Conservation (phyloP, 768 basidiomycete genomes). For the Leccinum incarnatum region DNA sequence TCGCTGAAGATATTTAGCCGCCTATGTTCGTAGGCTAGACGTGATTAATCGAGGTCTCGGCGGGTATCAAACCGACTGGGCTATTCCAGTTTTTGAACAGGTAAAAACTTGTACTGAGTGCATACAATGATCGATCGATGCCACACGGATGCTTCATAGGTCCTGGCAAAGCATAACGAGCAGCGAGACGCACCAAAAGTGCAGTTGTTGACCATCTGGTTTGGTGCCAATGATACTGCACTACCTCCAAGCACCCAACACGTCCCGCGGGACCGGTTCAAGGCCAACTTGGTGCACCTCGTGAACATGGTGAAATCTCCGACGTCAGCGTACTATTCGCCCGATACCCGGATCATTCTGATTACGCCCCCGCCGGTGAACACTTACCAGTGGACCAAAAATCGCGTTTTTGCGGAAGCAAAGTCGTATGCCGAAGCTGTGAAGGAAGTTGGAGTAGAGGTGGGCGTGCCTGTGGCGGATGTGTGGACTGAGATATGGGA, state of each 20-base stretch:
- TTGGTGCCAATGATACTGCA: constrained; percentile 86
- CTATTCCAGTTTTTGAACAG: constrained; percentile 73
- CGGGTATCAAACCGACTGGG: constrained; percentile 90
- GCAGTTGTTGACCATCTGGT: constrained; percentile 82
- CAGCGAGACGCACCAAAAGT: constrained; percentile 53
- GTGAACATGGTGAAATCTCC: constrained; percentile 61
- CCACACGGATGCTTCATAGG: constrained; percentile 36
- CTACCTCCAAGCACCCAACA: constrained; percentile 68
- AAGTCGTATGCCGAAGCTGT: constrained; percentile 71
- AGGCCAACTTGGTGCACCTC: constrained; percentile 60
- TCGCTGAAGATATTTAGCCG: constrained; percentile 43
- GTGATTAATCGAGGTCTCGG: constrained; percentile 81
- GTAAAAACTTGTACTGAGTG: constrained; percentile 31
- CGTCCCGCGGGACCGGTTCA: constrained; percentile 67
- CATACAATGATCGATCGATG: not conserved
- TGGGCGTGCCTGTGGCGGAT: constrained; percentile 65
- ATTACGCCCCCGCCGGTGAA: constrained; percentile 86
- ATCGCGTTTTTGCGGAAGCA: constrained; percentile 61
- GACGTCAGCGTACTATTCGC: constrained; percentile 64
- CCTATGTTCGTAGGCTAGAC: constrained; percentile 78
- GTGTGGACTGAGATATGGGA: constrained; percentile 73
- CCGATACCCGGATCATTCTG: constrained; percentile 70
- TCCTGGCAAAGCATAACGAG: constrained; percentile 53
- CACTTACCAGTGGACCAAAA: constrained; percentile 46
- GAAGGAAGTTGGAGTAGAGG: constrained; percentile 52